These are phyloP conservation scores for Podaxis sp. DNA, from an alignment of 768 basidiomycete species.

Conservation along the genomic window DNA sequence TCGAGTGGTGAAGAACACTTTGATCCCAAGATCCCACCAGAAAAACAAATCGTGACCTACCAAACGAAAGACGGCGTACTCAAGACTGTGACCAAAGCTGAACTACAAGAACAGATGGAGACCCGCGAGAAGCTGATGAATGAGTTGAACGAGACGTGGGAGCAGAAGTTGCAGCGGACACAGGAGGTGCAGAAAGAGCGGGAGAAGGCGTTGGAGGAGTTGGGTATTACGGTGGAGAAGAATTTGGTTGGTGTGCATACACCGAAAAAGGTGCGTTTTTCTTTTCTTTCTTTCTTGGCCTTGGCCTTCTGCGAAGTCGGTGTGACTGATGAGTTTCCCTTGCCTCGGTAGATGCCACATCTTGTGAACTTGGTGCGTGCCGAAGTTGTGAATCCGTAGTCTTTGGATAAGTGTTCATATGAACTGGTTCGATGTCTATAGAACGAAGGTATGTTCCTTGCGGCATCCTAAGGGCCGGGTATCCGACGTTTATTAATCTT, in stretches of 20 bases:
- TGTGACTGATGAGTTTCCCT: conserved; percentile 6
- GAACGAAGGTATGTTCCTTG: conserved; percentile 62
- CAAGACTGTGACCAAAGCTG: conserved; percentile 96
- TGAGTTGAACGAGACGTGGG: conserved; percentile 93
- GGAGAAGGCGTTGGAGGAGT: conserved; percentile 95
- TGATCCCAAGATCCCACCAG: conserved; percentile 87
- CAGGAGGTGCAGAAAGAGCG: conserved; percentile 95
- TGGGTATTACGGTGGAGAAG: conserved; percentile 98
- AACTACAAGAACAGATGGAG: conserved; percentile 96
- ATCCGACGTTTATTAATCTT: conserved; percentile 16
- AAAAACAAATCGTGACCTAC: conserved; percentile 95
- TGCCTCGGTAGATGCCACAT: conserved; percentile 74
- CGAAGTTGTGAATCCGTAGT: neutral
- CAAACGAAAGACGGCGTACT: conserved; percentile 90
- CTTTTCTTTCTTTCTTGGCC: neutral
- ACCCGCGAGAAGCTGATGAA: conserved; percentile 94
- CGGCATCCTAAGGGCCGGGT: conserved; percentile 12
- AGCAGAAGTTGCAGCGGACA: conserved; percentile 88
- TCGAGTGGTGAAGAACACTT: conserved; percentile 71
- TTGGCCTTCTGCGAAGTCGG: neutral
- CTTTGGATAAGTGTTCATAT: neutral
- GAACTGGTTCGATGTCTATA: conserved; percentile 26
- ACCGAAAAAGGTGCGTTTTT: conserved; percentile 77
- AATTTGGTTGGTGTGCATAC: conserved; percentile 96
- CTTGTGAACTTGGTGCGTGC: conserved; percentile 79